Evolutionary conservation across 225 moss, liverwort and hornwort species (phyloP).

Genomic region (Ulota crispa): DNA sequence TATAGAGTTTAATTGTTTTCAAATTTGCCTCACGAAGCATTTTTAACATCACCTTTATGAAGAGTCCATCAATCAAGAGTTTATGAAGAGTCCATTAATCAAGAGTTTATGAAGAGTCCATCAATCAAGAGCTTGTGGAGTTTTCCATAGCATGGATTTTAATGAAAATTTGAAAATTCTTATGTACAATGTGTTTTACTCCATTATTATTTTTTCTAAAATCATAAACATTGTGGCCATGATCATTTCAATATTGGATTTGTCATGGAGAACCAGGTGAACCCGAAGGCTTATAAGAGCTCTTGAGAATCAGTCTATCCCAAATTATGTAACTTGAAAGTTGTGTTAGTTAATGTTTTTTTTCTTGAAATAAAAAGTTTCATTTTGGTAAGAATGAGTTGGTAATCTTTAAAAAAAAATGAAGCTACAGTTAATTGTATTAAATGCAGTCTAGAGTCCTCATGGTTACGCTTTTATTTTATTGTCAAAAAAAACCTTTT

Average conservation of each 20-base stretch:
- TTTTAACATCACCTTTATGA: no score
- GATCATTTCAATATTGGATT: background rate
- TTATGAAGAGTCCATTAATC: background rate
- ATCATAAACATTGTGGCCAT: background rate
- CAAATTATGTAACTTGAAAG: no score
- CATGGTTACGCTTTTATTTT: background rate
- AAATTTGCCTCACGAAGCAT: background rate
- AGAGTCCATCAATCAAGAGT: background rate
- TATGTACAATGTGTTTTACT: background rate
- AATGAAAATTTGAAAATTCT: background rate
- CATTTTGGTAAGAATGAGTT: no score
- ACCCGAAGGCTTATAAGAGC: background rate
- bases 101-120: background rate
- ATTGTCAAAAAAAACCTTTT: no score
- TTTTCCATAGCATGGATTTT: background rate
- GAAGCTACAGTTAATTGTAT: background rate
- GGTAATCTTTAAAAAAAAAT: background rate
- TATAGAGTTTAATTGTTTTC: background rate
- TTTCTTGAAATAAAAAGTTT: no score
- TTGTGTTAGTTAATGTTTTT: no score
- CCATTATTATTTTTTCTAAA: no score
- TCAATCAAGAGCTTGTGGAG: background rate
- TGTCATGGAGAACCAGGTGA: background rate
- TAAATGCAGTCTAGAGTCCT: background rate
- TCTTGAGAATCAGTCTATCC: background rate